Percentiles rank a stretch among this genome's conserved stretches.
Evolutionary conservation across 768 basidiomycete species (phyloP).

Genomic region (Pulveroboletus sp.): DNA sequence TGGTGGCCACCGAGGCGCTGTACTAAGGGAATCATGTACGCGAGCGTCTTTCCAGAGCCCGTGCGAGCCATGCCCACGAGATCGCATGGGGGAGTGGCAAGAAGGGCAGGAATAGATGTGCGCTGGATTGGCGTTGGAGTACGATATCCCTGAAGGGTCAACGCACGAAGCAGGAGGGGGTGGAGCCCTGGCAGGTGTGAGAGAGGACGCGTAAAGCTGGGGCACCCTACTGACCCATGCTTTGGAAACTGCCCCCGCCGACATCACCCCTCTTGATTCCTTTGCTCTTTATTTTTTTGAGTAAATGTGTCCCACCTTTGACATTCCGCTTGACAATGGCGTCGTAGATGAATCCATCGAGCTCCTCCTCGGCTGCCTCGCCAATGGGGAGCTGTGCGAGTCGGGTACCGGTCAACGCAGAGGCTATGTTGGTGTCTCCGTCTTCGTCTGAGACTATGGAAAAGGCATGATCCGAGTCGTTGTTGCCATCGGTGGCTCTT

Average conservation of each 20-base stretch:
- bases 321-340: slow-evolving; percentile 70
- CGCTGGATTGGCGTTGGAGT: slow-evolving; percentile 97
- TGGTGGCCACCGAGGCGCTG: slow-evolving; percentile 83
- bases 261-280: slow-evolving; percentile 70
- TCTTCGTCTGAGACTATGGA: slow-evolving; percentile 5
- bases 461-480: background rate
- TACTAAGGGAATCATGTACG: slow-evolving; percentile 89
- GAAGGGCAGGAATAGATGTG: slow-evolving; percentile 77
- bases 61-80: slow-evolving; percentile 98
- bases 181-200: slow-evolving; percentile 56
- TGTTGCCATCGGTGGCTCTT: slow-evolving; percentile 12
- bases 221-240: slow-evolving; percentile 67
- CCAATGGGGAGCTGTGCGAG: background rate
- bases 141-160: slow-evolving; percentile 90
- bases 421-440: slow-evolving; percentile 64
- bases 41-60: slow-evolving; percentile 95
- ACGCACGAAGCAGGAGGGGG: slow-evolving; percentile 75
- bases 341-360: slow-evolving; percentile 59
- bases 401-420: slow-evolving; percentile 41
- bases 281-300: slow-evolving; percentile 77
- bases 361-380: slow-evolving; percentile 37
- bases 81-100: slow-evolving; percentile 81
- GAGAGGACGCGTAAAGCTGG: background rate
- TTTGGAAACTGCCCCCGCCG: slow-evolving; percentile 93
- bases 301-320: slow-evolving; percentile 66